Conservation (phyloP, 495 filamentous ascomycete species). For the Tuber melanosporum region DNA sequence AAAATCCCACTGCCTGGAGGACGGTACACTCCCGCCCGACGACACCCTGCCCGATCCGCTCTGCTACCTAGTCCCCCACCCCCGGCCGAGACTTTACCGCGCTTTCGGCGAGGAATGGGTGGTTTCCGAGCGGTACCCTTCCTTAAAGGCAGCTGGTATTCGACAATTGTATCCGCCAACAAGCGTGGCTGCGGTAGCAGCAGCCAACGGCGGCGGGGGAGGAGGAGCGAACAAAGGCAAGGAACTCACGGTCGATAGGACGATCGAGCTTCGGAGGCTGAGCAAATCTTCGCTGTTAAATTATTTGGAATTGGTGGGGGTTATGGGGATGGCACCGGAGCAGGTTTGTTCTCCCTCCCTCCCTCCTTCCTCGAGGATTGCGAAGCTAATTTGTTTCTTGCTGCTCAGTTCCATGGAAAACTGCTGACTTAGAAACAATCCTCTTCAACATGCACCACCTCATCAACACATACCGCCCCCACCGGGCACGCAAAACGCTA, state of each 20-base stretch:
- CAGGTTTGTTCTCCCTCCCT: constrained; percentile 42
- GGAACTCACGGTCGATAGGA: constrained; percentile 55
- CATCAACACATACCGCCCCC: constrained; percentile 89
- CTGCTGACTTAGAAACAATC: constrained; percentile 67
- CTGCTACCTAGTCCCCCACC: constrained; percentile 68
- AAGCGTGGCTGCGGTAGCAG: constrained; percentile 6
- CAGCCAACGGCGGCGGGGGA: constrained; percentile 5
- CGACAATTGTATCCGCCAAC: constrained; percentile 56
- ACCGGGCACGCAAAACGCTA: constrained; percentile 85
- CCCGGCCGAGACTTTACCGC: constrained; percentile 59
- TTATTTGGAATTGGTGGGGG: constrained; percentile 71
- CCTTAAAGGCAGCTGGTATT: constrained; percentile 62
- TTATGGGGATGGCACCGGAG: constrained; percentile 59
- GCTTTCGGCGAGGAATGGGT: constrained; percentile 64
- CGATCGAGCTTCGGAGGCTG: constrained; percentile 67
- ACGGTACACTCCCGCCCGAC: constrained; percentile 25
- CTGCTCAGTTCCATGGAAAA: constrained; percentile 48
- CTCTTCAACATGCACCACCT: constrained; percentile 85
- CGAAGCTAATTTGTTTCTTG: neutral
- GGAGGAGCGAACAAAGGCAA: constrained; percentile 37
- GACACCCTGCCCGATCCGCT: constrained; percentile 46
- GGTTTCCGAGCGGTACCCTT: constrained; percentile 54
- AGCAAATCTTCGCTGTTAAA: constrained; percentile 76
- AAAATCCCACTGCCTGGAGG: constrained; percentile 44
- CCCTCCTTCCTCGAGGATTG: neutral